Conservation (phyloP, 2,329 filamentous ascomycete species). For the Remersonia thermophila region DNA sequence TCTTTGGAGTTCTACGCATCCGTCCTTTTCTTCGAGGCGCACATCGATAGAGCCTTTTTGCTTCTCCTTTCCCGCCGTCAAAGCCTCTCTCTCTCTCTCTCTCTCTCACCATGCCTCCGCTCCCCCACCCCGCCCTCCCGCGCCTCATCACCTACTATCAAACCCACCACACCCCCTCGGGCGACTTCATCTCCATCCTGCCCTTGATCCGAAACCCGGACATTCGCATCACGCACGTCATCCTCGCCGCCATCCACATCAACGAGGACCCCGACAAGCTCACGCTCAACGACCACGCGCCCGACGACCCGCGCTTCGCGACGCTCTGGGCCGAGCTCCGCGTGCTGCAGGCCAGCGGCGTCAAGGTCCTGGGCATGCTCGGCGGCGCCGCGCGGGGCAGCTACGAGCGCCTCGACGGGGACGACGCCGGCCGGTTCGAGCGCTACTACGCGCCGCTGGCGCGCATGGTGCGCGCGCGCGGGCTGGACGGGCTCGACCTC, state of each 20-base stretch:
- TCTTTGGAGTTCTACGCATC: not conserved
- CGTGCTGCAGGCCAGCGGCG: slow-evolving; percentile 53
- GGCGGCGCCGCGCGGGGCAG: slow-evolving; percentile 65
- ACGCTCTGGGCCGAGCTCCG: slow-evolving; percentile 61
- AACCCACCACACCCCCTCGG: slow-evolving; percentile 29
- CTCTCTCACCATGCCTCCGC: slow-evolving; percentile 18
- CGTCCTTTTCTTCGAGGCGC: not conserved
- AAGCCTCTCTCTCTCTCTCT: not conserved
- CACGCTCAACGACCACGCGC: slow-evolving; percentile 63
- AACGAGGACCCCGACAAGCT: slow-evolving; percentile 53
- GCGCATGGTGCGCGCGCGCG: slow-evolving; percentile 43
- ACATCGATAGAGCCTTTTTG: not conserved
- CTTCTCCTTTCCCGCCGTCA: not conserved
- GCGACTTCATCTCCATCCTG: slow-evolving; percentile 28
- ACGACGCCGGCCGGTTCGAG: slow-evolving; percentile 44
- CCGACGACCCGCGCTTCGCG: slow-evolving; percentile 47
- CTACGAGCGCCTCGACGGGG: slow-evolving; percentile 42
- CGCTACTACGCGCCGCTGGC: slow-evolving; percentile 55
- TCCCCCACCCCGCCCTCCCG: slow-evolving; percentile 18
- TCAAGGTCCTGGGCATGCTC: slow-evolving; percentile 70
- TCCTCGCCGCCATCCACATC: slow-evolving; percentile 67
- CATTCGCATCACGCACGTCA: slow-evolving; percentile 52
- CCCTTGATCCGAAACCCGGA: slow-evolving; percentile 27
- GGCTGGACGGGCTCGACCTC: slow-evolving; percentile 55
- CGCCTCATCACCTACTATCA: slow-evolving; percentile 28